A percentile compares a stretch with the other conserved stretches of the same genome.
Evolutionary conservation across 306 rosid species (phyloP).

Genomic region (Cicer chorassanicum): DNA sequence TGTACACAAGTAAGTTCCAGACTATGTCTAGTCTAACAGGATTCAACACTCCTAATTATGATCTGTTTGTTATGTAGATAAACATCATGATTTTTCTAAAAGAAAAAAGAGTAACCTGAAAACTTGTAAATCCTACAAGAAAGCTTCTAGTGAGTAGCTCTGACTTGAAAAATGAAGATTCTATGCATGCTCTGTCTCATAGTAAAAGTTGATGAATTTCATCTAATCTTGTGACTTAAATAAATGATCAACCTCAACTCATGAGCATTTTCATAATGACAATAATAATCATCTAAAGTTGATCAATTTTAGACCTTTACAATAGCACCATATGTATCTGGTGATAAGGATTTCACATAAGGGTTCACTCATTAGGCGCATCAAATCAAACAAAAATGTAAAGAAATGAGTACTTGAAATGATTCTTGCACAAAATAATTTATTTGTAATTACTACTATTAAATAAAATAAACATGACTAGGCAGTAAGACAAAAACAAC

Average conservation of each 20-base stretch:
- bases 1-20: no score
- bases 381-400: neutral
- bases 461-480: neutral
- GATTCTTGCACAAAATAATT: neutral
- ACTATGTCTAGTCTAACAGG: no score
- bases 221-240: neutral
- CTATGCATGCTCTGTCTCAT: neutral
- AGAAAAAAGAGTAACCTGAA: no score
- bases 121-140: neutral
- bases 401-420: neutral
- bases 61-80: no score
- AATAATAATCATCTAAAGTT: conserved; percentile 2
- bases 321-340: neutral
- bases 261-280: neutral
- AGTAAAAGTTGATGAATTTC: neutral
- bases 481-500: neutral
- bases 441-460: neutral
- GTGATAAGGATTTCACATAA: neutral
- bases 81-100: no score
- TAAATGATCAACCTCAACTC: neutral
- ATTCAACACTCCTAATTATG: no score
- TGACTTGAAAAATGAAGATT: neutral
- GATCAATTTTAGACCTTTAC: neutral
- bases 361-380: neutral
- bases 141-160: neutral